Evolutionary conservation across 768 basidiomycete genomes (phyloP), one percentile per base, ranked within the genome.

Genomic region (Gloeopeniophorella convolvens): DNA sequence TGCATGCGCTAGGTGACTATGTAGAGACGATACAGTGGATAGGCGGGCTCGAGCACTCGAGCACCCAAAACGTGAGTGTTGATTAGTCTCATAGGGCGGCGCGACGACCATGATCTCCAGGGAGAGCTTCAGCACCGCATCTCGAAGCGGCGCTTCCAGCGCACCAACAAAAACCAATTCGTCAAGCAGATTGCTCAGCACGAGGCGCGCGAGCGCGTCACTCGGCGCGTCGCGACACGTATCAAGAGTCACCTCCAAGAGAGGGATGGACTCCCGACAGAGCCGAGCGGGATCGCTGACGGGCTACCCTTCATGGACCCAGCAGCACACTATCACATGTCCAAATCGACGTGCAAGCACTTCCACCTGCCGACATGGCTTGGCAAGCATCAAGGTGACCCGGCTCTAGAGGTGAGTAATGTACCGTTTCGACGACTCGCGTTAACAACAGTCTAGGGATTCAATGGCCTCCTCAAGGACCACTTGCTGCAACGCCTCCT

Each of bases 81-180:
- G n/a, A n/a, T n/a, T n/a, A n/a, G n/a, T n/a, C n/a, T n/a, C n/a
- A n/a, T n/a, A n/a, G n/a, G n/a, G n/a, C n/a, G n/a, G n/a, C n/a
- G n/a, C n/a, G n/a, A n/a, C n/a, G n/a, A n/a, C n/a, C n/a, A n/a
- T n/a, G n/a, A n/a, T n/a, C n/a, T n/a, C n/a, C n/a, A n/a, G n/a
- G n/a, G n/a, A n/a, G n/a, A 75, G 49, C 60, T 64, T 0, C 63
- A 72, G 50, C 73, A 77, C 42, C 51, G 60, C 0, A 53, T 42
- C 0, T 59, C 71, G 9, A 77, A 78, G 58, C 54, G 48, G 0
- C 39, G 32, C 13, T 50, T 33, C 20, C 3, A 18, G 28, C 39
- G 43, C 3, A 45, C 18, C n/a, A 44, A 39, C 42, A 44, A 39
- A 24, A 15, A 32, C 24, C 10, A 45, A 10, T 45, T 20, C 23